phyloP scores from a whole-genome alignment of 2,329 filamentous ascomycete species.

The Fusarium austroafricanum region DNA sequence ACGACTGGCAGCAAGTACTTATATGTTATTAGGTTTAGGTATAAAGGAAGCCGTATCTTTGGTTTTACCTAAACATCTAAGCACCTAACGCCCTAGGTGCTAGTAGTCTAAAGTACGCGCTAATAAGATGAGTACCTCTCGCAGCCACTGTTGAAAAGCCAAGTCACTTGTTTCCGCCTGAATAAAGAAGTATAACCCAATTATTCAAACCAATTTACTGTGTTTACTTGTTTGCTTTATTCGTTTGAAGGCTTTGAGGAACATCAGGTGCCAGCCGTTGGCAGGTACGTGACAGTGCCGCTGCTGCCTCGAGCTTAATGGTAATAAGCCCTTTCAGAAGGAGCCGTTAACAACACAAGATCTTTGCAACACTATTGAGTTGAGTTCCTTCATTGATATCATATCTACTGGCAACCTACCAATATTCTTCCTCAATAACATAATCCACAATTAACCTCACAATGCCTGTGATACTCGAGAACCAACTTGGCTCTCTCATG shows the following conservation, averaged over 20 bases:
- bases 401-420: background rate
- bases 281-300: constrained; percentile 27
- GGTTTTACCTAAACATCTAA: no score
- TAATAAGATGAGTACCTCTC: no score
- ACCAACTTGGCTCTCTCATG: background rate
- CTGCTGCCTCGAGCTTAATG: constrained; percentile 15
- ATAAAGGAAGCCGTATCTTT: no score
- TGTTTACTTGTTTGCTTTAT: background rate
- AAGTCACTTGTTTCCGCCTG: background rate
- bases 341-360: background rate
- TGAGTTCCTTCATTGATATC: background rate
- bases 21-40: no score
- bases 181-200: background rate
- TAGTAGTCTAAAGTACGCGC: no score
- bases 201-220: background rate
- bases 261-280: constrained; percentile 1
- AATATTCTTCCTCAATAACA: no score
- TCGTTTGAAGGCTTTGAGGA: background rate
- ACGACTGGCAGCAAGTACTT: no score
- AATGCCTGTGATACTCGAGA: constrained; percentile 19
- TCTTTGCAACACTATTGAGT: background rate
- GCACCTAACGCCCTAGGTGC: no score
- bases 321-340: background rate
- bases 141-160: no score
- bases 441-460: background rate